These are phyloP conservation scores for Symbiodinium natans DNA, from an alignment of 73 alveolate genomes.

Conservation along the genomic window DNA sequence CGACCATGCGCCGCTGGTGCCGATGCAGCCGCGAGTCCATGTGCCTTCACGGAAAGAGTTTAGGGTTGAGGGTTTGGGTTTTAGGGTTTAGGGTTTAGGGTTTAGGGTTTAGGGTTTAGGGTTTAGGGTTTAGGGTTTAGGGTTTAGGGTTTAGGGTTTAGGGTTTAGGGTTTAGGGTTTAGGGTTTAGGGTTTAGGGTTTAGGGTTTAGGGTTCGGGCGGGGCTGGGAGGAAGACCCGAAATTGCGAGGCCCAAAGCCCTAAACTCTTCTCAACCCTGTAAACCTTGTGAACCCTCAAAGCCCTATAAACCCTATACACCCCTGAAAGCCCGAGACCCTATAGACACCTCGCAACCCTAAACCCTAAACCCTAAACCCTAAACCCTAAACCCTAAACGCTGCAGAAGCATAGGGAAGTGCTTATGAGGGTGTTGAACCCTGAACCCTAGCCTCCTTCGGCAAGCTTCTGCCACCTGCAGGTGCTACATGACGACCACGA, in stretches of 20 bases:
- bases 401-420: too few relatives aligned
- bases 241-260: too few relatives aligned
- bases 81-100: too few relatives aligned
- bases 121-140: not conserved
- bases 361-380: not conserved
- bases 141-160: not conserved
- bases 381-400: not conserved
- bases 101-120: not conserved
- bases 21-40: conserved; percentile 60
- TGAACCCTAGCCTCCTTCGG: not conserved
- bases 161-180: not conserved
- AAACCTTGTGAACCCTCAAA: not conserved
- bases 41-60: not conserved
- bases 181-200: not conserved
- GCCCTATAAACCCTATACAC: not conserved
- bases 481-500: conserved; percentile 71
- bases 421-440: too few relatives aligned
- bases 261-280: too few relatives aligned
- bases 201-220: not conserved
- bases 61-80: not conserved
- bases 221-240: too few relatives aligned
- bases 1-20: conserved; percentile 86
- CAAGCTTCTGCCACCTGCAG: not conserved
- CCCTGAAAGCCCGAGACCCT: not conserved
- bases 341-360: not conserved